phyloP scores from a whole-genome alignment of 768 basidiomycete species.

The Aureoboletus auriporus region DNA sequence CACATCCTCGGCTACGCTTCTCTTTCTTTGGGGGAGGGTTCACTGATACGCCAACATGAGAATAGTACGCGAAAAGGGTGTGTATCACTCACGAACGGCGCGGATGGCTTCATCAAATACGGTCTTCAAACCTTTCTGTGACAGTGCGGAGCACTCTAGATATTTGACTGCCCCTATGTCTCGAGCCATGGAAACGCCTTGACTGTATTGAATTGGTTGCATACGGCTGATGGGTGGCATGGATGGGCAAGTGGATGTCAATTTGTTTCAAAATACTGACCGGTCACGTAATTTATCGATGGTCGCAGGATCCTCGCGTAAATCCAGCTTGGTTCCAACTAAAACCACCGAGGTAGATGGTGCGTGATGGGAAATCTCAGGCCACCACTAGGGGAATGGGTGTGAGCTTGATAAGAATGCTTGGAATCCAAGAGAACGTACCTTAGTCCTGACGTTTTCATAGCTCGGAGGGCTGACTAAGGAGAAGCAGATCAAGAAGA shows the following conservation, averaged over 20 bases:
- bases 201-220: constrained; percentile 89
- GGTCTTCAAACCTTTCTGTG: constrained; percentile 97
- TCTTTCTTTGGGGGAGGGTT: constrained; percentile 69
- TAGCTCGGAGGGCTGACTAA: constrained; percentile 97
- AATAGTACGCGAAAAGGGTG: background rate
- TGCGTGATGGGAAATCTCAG: constrained; percentile 96
- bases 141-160: constrained; percentile 91
- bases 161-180: constrained; percentile 97
- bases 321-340: constrained; percentile 95
- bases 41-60: constrained; percentile 41
- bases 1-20: constrained; percentile 49
- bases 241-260: constrained; percentile 3
- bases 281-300: constrained; percentile 92
- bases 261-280: constrained; percentile 35
- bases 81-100: constrained; percentile 73
- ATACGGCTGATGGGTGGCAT: constrained; percentile 59
- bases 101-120: constrained; percentile 99
- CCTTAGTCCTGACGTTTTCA: constrained; percentile 98
- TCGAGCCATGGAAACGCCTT: constrained; percentile 86
- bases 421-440: constrained; percentile 32
- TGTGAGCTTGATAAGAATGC: constrained; percentile 2
- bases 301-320: constrained; percentile 91
- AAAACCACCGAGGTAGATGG: constrained; percentile 90
- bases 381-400: constrained; percentile 68
- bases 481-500: constrained; percentile 99